phyloP scores from a whole-genome alignment of 2,329 filamentous ascomycete genomes.

The Fusarium sp. region DNA sequence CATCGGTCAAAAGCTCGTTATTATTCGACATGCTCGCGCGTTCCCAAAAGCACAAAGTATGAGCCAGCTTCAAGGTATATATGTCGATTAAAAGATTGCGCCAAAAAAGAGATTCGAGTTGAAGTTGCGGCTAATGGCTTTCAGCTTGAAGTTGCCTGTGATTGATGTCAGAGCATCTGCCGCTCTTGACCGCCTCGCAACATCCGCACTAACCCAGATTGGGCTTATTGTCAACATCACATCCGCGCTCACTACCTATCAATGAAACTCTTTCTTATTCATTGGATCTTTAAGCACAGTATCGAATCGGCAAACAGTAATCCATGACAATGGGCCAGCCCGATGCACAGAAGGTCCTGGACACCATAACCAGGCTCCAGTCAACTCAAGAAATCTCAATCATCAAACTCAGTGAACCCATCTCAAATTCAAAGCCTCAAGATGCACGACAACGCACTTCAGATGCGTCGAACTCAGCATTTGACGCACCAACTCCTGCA shows the following conservation, averaged over 20 bases:
- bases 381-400: constrained; percentile 74
- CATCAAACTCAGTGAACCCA: constrained; percentile 79
- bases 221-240: constrained; percentile 56
- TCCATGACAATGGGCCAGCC: constrained; percentile 44
- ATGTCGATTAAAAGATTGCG: neutral
- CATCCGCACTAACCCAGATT: constrained; percentile 44
- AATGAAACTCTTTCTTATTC: neutral
- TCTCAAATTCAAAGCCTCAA: constrained; percentile 63
- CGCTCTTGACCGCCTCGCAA: constrained; percentile 37
- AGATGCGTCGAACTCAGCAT: constrained; percentile 74
- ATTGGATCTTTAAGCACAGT: neutral
- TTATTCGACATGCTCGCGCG: constrained; percentile 54
- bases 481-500: constrained; percentile 76
- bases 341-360: constrained; percentile 57
- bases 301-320: neutral
- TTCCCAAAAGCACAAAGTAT: neutral
- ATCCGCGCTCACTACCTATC: constrained; percentile 5
- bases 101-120: constrained; percentile 12
- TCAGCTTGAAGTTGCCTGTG: constrained; percentile 1
- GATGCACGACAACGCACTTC: constrained; percentile 69
- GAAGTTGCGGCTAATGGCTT: neutral
- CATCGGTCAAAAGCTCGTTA: constrained; percentile 72
- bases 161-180: constrained; percentile 37
- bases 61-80: neutral
- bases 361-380: constrained; percentile 65